phyloP scores from a whole-genome alignment of 1,284 basidiomycete species.

The Heterobasidion occidentale region DNA sequence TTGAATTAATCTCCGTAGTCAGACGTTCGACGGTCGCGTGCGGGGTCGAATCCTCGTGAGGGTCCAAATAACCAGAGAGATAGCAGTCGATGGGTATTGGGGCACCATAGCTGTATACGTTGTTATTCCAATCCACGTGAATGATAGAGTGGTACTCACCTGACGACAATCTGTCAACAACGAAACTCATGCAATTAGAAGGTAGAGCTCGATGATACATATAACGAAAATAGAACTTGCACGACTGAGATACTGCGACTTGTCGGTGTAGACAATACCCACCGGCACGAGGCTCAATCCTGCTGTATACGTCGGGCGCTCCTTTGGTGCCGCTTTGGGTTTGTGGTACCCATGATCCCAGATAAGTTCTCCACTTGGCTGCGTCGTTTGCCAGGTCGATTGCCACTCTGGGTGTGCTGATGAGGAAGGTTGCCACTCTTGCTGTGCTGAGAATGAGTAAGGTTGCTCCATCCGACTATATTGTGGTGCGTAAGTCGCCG shows the following conservation, averaged over 20 bases:
- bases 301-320: neutral
- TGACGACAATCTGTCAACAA: slow-evolving; percentile 3
- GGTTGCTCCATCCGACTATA: too few relatives aligned
- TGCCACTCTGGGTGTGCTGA: too few relatives aligned
- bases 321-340: too few relatives aligned
- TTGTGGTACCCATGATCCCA: too few relatives aligned
- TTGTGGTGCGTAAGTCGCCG: too few relatives aligned
- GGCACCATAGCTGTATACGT: slow-evolving; percentile 4
- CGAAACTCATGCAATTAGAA: neutral
- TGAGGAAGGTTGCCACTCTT: too few relatives aligned
- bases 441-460: too few relatives aligned
- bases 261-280: slow-evolving; percentile 69
- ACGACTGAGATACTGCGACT: slow-evolving; percentile 57
- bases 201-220: slow-evolving; percentile 4
- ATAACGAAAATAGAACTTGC: slow-evolving; percentile 22
- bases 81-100: slow-evolving; percentile 1
- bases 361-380: too few relatives aligned
- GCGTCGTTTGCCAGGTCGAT: too few relatives aligned
- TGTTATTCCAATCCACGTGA: neutral
- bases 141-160: neutral
- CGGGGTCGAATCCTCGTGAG: neutral
- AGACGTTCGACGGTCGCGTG: slow-evolving; percentile 1
- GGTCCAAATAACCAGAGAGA: neutral
- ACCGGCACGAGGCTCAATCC: slow-evolving; percentile 55
- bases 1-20: slow-evolving; percentile 1